Percentiles rank a stretch among this genome's conserved stretches.
Evolutionary conservation across 352 stramenopile species (phyloP).

Genomic region (Peronosclerospora sorghi): DNA sequence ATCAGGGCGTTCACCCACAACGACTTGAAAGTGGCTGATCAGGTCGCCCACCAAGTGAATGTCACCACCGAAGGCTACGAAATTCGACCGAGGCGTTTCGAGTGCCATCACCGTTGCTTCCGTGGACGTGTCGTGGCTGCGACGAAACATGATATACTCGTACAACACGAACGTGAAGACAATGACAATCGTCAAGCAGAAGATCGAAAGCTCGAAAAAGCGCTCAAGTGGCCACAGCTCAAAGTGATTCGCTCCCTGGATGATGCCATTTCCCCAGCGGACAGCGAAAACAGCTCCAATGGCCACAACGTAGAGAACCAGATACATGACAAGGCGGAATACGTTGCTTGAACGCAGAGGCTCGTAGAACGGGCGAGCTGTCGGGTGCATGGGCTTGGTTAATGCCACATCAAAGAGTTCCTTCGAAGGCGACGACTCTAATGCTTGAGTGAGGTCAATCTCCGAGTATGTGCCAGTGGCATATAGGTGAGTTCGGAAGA

Average conservation of each 20-base stretch:
- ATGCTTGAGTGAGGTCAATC: slow-evolving; percentile 6
- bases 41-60: slow-evolving; percentile 34
- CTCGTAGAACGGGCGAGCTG: slow-evolving; percentile 35
- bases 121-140: neutral
- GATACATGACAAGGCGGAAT: slow-evolving; percentile 25
- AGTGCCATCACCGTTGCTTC: slow-evolving; percentile 4
- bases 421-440: slow-evolving; percentile 8
- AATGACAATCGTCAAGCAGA: slow-evolving; percentile 30
- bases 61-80: slow-evolving; percentile 17
- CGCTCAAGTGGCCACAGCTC: slow-evolving; percentile 45
- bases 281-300: slow-evolving; percentile 25
- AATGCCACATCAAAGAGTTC: slow-evolving; percentile 4
- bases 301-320: slow-evolving; percentile 26
- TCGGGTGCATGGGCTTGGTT: slow-evolving; percentile 6
- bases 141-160: slow-evolving; percentile 23
- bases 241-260: slow-evolving; percentile 35
- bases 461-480: slow-evolving; percentile 19
- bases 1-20: slow-evolving; percentile 20
- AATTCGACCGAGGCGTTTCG: slow-evolving; percentile 2
- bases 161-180: slow-evolving; percentile 44
- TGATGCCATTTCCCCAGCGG: slow-evolving; percentile 37
- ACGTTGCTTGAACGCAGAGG: slow-evolving; percentile 35
- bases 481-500: slow-evolving; percentile 26
- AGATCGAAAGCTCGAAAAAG: slow-evolving; percentile 34
- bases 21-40: slow-evolving; percentile 19